Base-by-base conservation (phyloP, 2,329 filamentous ascomycete genomes). In the Phialophora tarda region DNA sequence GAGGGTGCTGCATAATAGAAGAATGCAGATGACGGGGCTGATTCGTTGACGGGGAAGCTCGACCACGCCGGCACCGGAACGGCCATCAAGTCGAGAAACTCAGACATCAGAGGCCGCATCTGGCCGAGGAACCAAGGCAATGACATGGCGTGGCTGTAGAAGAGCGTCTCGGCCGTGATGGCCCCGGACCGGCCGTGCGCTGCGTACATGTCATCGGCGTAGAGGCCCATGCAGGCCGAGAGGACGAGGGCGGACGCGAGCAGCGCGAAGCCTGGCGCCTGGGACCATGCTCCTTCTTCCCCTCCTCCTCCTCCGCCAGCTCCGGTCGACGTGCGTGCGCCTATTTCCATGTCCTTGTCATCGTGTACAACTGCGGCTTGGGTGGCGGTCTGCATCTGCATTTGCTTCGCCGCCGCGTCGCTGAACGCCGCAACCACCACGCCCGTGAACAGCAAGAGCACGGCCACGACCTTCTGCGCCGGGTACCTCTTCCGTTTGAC, bases 141-240 rank as follows among this genome's bases (percentile, higher is more conserved):
- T 17, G 80, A 82, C 38, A 84, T 77, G 8, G 76, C 77, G 71
- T 90, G 88, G 24, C 91, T 96, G 81, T 98, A 99, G 81, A 99
- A 98, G 12, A 99, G 84, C 71, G 97, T 97, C 78, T 98, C 95
- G 73, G 90, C 91, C 92, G 95, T 98, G 59, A 72, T 67, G 24
- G 56, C 59, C 77, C 95, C 90, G 32, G 91, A 76, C 23, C 79
- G 91, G 5, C 93, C 93, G 77, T 97, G 93, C 64, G 85, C 86
- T 65, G 86, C 86, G 80, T 98, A 99, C 0, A 93, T 92, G 71
- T 93, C 88, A 77, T 99, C 93, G 0, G 94, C 94, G 77, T 97
- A 98, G 32, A 97, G 86, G 4, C 95, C 95, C 90, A 98, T 97
- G 74, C 93, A 90, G 24, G 95, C 93, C 7, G 93, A 96, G 24